These are phyloP conservation scores for Annulohypoxylon maeteangense DNA, from an alignment of 495 filamentous ascomycete species.

Conservation along the genomic window DNA sequence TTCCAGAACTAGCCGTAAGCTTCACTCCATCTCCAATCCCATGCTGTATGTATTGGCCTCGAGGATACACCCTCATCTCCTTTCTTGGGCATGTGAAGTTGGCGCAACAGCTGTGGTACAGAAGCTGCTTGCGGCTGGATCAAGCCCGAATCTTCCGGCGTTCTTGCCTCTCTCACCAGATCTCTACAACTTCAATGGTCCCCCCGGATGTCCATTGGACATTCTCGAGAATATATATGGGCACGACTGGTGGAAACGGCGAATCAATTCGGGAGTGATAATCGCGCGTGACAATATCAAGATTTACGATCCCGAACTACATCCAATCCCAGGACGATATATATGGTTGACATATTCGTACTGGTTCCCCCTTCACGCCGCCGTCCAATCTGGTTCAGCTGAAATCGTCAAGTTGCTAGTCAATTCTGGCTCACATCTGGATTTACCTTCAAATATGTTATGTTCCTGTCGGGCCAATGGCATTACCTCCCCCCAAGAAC, in stretches of 20 bases:
- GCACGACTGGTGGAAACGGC: too few species aligned
- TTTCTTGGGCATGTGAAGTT: slow-evolving; percentile 12
- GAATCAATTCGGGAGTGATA: too few species aligned
- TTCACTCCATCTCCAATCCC: slow-evolving; percentile 4
- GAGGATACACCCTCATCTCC: background rate
- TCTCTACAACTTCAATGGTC: background rate
- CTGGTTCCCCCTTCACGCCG: slow-evolving; percentile 17
- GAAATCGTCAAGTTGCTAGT: slow-evolving; percentile 13
- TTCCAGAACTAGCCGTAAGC: background rate
- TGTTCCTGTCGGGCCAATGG: too few species aligned
- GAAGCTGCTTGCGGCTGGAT: slow-evolving; percentile 10
- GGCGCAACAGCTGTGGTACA: background rate
- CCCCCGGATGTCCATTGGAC: too few species aligned
- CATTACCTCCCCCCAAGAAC: too few species aligned
- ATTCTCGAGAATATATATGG: too few species aligned
- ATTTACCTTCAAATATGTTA: too few species aligned
- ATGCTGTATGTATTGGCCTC: slow-evolving; percentile 5
- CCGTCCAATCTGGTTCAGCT: background rate
- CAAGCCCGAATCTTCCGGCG: slow-evolving; percentile 5
- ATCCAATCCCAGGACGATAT: too few species aligned
- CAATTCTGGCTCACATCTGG: background rate
- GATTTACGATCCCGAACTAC: background rate
- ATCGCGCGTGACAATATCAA: background rate
- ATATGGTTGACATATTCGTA: too few species aligned
- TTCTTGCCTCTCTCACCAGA: background rate